Conservation (phyloP, 805 yeast species). For the Metschnikowia arizonensis region DNA sequence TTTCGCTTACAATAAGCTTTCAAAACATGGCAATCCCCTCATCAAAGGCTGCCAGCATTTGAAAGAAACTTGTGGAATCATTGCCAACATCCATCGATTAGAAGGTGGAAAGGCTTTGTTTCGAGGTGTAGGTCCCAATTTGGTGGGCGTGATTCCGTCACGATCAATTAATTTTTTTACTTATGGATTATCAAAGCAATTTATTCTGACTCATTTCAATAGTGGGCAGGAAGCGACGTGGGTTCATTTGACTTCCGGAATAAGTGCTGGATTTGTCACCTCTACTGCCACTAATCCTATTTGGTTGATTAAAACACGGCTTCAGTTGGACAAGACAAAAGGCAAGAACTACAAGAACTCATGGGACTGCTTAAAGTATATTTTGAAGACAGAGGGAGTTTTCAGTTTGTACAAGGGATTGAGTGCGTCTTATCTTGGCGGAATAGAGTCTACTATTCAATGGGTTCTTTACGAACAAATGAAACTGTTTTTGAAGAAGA, state of each 20-base stretch:
- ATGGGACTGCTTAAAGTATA: slow-evolving; percentile 73
- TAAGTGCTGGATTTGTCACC: slow-evolving; percentile 89
- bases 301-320: slow-evolving; percentile 92
- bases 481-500: slow-evolving; percentile 61
- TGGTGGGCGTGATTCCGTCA: slow-evolving; percentile 97
- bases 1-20: slow-evolving; percentile 48
- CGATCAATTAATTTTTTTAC: slow-evolving; percentile 95
- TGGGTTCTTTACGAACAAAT: slow-evolving; percentile 97
- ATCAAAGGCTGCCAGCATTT: slow-evolving; percentile 65
- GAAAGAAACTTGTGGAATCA: slow-evolving; percentile 72
- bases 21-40: slow-evolving; percentile 34
- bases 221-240: slow-evolving; percentile 75
- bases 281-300: slow-evolving; percentile 97
- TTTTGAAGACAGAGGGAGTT: slow-evolving; percentile 73
- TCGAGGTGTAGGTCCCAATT: slow-evolving; percentile 93
- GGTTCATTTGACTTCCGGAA: slow-evolving; percentile 83
- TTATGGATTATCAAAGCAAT: slow-evolving; percentile 86
- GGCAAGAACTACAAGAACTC: slow-evolving; percentile 74
- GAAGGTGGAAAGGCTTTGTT: slow-evolving; percentile 89
- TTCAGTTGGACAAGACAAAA: slow-evolving; percentile 78
- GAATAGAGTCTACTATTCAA: slow-evolving; percentile 86
- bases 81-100: slow-evolving; percentile 57
- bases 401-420: slow-evolving; percentile 83
- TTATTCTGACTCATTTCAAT: slow-evolving; percentile 62
- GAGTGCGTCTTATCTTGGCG: slow-evolving; percentile 91